phyloP scores from a whole-genome alignment of 176 grass and related monocot genomes.

The Lolium rigidum region DNA sequence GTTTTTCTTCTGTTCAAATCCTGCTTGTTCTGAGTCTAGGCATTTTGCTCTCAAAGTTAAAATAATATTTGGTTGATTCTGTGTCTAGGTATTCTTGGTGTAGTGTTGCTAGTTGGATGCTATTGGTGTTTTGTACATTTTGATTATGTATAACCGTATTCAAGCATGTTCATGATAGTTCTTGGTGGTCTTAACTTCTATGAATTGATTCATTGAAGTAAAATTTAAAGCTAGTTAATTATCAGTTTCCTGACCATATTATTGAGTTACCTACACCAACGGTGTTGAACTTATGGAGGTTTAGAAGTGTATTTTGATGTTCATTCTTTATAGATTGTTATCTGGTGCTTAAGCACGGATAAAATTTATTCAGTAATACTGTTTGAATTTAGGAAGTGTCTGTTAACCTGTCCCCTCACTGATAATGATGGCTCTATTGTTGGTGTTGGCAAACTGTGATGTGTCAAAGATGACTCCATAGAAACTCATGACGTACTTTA shows the following conservation, averaged over 20 bases:
- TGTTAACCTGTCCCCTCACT: background rate
- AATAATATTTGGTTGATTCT: background rate
- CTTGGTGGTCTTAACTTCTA: background rate
- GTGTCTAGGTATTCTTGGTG: background rate
- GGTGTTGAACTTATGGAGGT: slow-evolving; percentile 7
- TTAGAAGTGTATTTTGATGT: background rate
- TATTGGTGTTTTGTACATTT: slow-evolving; percentile 35
- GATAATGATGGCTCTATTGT: background rate
- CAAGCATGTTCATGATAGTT: background rate
- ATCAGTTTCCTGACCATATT: background rate
- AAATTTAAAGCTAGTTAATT: background rate
- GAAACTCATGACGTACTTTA: background rate
- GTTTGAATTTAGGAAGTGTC: background rate
- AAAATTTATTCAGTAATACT: slow-evolving; percentile 7
- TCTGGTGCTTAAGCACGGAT: background rate
- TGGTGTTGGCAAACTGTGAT: background rate
- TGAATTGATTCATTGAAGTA: background rate
- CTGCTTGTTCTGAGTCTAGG: background rate
- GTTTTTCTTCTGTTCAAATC: background rate
- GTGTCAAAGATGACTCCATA: background rate
- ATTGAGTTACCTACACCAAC: background rate
- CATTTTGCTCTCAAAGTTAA: background rate
- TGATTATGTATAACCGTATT: background rate
- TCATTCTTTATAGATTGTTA: background rate
- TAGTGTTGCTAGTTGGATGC: slow-evolving; percentile 6